phyloP scores from a whole-genome alignment of 2,329 filamentous ascomycete species.

The Metarhizium album region DNA sequence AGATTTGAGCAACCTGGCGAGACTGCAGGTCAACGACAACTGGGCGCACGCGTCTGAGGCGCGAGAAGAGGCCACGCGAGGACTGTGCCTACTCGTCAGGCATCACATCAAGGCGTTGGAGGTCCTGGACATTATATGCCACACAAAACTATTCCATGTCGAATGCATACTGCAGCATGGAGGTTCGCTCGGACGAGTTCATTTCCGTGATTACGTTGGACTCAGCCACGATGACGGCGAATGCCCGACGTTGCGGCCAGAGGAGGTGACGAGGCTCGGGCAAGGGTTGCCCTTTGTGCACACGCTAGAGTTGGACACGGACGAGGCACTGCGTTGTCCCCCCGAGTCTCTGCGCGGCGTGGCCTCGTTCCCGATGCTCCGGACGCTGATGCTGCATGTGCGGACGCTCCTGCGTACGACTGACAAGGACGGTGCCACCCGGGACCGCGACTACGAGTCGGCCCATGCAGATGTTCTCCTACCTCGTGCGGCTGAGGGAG shows the following conservation, averaged over 20 bases:
- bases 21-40: slow-evolving; percentile 33
- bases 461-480: slow-evolving; percentile 22
- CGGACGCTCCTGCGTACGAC: slow-evolving; percentile 29
- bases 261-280: slow-evolving; percentile 24
- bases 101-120: slow-evolving; percentile 26
- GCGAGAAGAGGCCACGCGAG: slow-evolving; percentile 27
- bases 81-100: slow-evolving; percentile 28
- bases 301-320: slow-evolving; percentile 37
- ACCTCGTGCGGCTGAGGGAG: slow-evolving; percentile 21
- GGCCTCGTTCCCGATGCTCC: slow-evolving; percentile 27
- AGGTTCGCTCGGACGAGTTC: slow-evolving; percentile 24
- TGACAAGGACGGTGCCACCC: slow-evolving; percentile 15
- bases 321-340: slow-evolving; percentile 25
- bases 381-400: slow-evolving; percentile 32
- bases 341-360: slow-evolving; percentile 26
- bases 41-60: slow-evolving; percentile 28
- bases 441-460: slow-evolving; percentile 27
- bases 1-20: slow-evolving; percentile 25
- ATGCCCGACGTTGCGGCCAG: slow-evolving; percentile 30
- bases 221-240: slow-evolving; percentile 30
- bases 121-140: slow-evolving; percentile 30
- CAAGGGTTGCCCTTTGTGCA: slow-evolving; percentile 21
- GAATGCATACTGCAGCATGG: slow-evolving; percentile 29
- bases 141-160: slow-evolving; percentile 28
- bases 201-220: slow-evolving; percentile 34